phyloP scores from a whole-genome alignment of 1,139 yeast genomes.

The Waltiozyma solani region DNA sequence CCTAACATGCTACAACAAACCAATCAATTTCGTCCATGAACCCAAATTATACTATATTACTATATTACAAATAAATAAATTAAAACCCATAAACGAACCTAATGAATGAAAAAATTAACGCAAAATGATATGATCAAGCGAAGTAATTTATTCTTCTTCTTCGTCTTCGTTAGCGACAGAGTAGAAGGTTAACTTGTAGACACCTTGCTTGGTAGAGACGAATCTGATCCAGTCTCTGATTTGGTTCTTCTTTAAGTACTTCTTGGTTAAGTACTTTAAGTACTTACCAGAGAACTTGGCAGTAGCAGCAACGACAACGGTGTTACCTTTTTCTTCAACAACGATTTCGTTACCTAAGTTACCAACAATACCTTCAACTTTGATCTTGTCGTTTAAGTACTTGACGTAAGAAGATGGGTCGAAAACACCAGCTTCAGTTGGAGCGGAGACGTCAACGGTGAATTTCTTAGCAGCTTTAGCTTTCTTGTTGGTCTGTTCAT shows the following conservation, averaged over 20 bases:
- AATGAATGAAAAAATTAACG: too few species aligned
- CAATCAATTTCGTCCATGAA: too few species aligned
- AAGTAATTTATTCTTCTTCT: constrained; percentile 59
- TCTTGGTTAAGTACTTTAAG: constrained; percentile 98
- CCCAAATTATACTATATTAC: too few species aligned
- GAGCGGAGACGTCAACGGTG: constrained; percentile 95
- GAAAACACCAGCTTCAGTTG: constrained; percentile 95
- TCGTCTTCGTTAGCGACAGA: constrained; percentile 97
- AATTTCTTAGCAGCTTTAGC: constrained; percentile 77
- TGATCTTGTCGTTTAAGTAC: constrained; percentile 98
- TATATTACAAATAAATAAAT: too few species aligned
- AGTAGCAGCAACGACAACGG: constrained; percentile 81
- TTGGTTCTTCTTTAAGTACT: constrained; percentile 99
- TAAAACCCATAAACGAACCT: too few species aligned
- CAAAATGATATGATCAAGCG: too few species aligned
- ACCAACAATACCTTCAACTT: constrained; percentile 94
- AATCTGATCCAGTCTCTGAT: constrained; percentile 99
- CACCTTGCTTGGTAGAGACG: constrained; percentile 92
- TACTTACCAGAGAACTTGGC: constrained; percentile 99
- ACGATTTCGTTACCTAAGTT: constrained; percentile 94
- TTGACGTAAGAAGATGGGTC: constrained; percentile 97
- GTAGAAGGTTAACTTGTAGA: constrained; percentile 98
- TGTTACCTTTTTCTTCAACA: constrained; percentile 73
- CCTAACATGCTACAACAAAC: too few species aligned
- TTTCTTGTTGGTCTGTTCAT: constrained; percentile 63